Evolutionary conservation across 208 protist species (phyloP).

Genomic region (Trypanosoma platydactyli): DNA sequence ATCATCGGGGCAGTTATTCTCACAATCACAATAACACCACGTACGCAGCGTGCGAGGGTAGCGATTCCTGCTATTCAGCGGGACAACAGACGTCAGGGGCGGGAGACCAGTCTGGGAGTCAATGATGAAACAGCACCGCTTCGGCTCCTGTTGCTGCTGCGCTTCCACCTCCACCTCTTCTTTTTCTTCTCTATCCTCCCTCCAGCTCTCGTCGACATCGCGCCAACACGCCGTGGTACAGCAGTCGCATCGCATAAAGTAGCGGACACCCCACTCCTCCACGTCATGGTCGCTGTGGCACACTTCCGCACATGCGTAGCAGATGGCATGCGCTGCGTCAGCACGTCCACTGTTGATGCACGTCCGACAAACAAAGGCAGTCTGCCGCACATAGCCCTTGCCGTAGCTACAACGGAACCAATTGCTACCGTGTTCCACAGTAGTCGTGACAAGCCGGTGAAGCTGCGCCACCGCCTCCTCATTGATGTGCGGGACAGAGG

Average conservation of each 20-base stretch:
- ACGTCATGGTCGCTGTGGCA: constrained; percentile 79
- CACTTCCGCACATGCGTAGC: constrained; percentile 79
- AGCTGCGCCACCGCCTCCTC: constrained; percentile 59
- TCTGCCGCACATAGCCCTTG: constrained; percentile 72
- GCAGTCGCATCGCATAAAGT: constrained; percentile 89
- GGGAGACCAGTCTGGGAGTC: constrained; percentile 59
- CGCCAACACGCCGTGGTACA: constrained; percentile 80
- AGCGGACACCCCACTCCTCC: constrained; percentile 83
- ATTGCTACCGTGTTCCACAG: constrained; percentile 57
- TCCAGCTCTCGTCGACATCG: neutral
- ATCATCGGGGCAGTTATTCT: constrained; percentile 50
- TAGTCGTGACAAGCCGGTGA: constrained; percentile 64
- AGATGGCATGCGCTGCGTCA: constrained; percentile 62
- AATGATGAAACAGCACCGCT: constrained; percentile 71
- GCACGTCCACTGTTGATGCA: constrained; percentile 63
- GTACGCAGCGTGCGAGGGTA: constrained; percentile 67
- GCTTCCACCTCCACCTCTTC: neutral
- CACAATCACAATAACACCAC: constrained; percentile 85
- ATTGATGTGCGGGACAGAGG: constrained; percentile 41
- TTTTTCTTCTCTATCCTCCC: neutral
- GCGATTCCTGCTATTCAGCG: constrained; percentile 61
- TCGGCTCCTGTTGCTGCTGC: constrained; percentile 13
- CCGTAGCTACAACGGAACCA: constrained; percentile 82
- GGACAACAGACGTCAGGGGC: constrained; percentile 47
- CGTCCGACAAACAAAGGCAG: constrained; percentile 81